A percentile compares a stretch with the other conserved stretches of the same genome.
phyloP scores from a whole-genome alignment of 345 rosid genomes.

The Eucalyptus erythrocorys region DNA sequence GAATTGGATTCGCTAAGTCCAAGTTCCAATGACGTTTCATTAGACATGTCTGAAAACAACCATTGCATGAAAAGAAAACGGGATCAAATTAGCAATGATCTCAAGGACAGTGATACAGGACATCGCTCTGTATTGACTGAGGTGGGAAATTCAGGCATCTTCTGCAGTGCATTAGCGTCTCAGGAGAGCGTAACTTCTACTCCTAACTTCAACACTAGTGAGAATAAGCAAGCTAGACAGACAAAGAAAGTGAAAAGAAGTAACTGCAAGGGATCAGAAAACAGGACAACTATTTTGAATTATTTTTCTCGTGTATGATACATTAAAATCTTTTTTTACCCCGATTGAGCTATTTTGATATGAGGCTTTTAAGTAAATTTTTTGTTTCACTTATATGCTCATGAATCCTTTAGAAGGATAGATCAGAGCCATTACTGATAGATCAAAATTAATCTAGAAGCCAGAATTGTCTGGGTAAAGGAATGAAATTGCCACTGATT shows the following conservation, averaged over 20 bases:
- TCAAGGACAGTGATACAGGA: neutral
- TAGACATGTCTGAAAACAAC: neutral
- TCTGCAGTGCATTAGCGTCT: slow-evolving; percentile 5
- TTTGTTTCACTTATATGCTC: neutral
- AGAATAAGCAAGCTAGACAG: slow-evolving; percentile 9
- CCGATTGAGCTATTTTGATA: neutral
- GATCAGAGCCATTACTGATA: neutral
- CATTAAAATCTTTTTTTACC: neutral
- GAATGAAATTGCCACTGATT: neutral
- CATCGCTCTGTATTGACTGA: slow-evolving; percentile 24
- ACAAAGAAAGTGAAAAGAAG: slow-evolving; percentile 18
- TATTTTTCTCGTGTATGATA: slow-evolving; percentile 43
- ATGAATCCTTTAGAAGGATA: neutral
- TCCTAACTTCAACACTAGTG: slow-evolving; percentile 7
- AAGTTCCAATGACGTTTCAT: neutral
- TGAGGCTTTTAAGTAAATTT: neutral
- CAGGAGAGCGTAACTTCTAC: slow-evolving; percentile 48
- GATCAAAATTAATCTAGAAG: neutral
- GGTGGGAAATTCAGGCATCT: neutral
- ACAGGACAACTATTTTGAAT: slow-evolving; percentile 38
- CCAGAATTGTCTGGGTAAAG: neutral
- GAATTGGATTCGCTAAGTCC: neutral
- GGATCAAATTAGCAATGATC: neutral
- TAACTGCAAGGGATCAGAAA: slow-evolving; percentile 10
- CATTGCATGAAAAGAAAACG: slow-evolving; percentile 6